A percentile compares a stretch with the other conserved stretches of the same genome.
These are phyloP conservation scores for Mortierella sp. DNA, from an alignment of 371 early-diverging fungal genomes.

Conservation along the genomic window DNA sequence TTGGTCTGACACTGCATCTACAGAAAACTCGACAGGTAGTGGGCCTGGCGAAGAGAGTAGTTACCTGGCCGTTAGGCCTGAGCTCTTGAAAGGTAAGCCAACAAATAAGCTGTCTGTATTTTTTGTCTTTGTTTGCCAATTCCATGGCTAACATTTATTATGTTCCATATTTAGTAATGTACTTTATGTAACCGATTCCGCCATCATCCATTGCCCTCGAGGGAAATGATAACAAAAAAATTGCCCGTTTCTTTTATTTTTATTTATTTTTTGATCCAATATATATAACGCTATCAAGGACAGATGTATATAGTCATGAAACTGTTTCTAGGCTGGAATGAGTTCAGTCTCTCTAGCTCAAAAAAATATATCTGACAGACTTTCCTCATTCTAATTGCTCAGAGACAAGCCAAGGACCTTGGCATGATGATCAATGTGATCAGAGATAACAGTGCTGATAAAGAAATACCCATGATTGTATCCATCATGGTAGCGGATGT, in stretches of 20 bases:
- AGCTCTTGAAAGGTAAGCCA: conserved; percentile 29
- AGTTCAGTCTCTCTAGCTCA: no score
- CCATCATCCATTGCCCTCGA: not conserved
- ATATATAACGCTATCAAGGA: no score
- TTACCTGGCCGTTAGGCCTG: conserved; percentile 39
- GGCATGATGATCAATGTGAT: conserved; percentile 84
- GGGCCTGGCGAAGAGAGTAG: conserved; percentile 23
- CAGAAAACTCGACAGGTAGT: not conserved
- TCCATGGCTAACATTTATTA: not conserved
- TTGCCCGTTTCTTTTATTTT: not conserved
- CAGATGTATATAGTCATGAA: no score
- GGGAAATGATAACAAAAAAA: no score
- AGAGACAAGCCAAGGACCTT: conserved; percentile 49
- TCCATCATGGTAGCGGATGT: conserved; percentile 80
- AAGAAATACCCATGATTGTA: conserved; percentile 92
- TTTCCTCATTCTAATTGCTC: not conserved
- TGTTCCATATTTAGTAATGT: conserved; percentile 28
- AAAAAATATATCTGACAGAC: no score
- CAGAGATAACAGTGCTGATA: conserved; percentile 81
- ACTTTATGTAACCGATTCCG: conserved; percentile 44
- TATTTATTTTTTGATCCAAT: no score
- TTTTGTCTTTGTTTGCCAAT: not conserved
- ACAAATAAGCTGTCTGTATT: not conserved
- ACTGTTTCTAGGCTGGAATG: no score
- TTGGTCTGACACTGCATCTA: conserved; percentile 33